Evolutionary conservation across 352 stramenopile species (phyloP).

Genomic region (Phytopythium boreale): DNA sequence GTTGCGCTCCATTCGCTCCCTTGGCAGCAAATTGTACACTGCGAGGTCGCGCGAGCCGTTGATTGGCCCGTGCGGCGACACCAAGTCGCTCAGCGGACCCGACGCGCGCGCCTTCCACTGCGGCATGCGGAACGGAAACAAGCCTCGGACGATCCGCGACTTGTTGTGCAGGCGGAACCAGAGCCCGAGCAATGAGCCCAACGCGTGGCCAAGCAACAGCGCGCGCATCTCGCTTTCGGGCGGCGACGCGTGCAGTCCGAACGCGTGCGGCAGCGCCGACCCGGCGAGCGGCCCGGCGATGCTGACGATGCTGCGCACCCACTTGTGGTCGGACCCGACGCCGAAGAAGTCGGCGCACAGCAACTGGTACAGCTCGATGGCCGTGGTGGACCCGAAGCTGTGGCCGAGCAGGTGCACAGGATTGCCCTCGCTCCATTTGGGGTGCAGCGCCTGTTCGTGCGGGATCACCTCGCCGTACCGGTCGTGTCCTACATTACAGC

Average conservation of each 20-base stretch:
- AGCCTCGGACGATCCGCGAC: slow-evolving; percentile 25
- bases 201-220: slow-evolving; percentile 25
- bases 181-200: slow-evolving; percentile 23
- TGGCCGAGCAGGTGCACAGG: slow-evolving; percentile 69
- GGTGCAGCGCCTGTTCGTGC: slow-evolving; percentile 22
- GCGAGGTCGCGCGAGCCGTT: slow-evolving; percentile 42
- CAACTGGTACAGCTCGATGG: slow-evolving; percentile 72
- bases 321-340: slow-evolving; percentile 46
- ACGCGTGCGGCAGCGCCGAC: slow-evolving; percentile 25
- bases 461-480: slow-evolving; percentile 43
- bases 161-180: slow-evolving; percentile 46
- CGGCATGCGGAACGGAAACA: slow-evolving; percentile 61
- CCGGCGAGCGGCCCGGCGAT: slow-evolving; percentile 60
- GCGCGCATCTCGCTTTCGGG: slow-evolving; percentile 14
- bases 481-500: slow-evolving; percentile 34
- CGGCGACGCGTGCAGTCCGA: slow-evolving; percentile 19
- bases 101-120: slow-evolving; percentile 38
- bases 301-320: slow-evolving; percentile 50
- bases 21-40: slow-evolving; percentile 48
- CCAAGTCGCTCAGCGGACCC: slow-evolving; percentile 17
- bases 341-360: slow-evolving; percentile 52
- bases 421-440: slow-evolving; percentile 43
- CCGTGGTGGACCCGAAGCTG: slow-evolving; percentile 61
- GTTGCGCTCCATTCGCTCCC: slow-evolving; percentile 44
- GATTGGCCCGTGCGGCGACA: slow-evolving; percentile 36